Conservation (phyloP, 2,329 filamentous ascomycete genomes). For the Phialemoniopsis sp. region DNA sequence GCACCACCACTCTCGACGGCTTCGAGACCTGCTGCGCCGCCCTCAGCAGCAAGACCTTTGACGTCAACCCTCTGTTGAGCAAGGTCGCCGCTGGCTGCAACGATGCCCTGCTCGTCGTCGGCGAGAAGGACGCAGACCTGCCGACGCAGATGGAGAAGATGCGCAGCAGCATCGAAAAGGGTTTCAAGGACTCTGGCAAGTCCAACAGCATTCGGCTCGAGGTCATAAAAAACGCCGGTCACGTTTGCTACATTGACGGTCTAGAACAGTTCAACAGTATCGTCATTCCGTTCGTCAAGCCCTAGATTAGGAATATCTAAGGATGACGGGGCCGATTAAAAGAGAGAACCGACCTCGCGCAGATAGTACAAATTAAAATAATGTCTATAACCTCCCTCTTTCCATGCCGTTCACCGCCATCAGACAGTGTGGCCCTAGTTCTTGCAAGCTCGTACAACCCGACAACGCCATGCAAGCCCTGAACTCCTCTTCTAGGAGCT, state of each 20-base stretch:
- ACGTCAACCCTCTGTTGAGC: slow-evolving; percentile 27
- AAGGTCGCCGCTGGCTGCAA: slow-evolving; percentile 26
- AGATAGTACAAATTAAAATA: too few species aligned
- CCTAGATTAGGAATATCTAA: background rate
- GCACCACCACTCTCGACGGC: slow-evolving; percentile 29
- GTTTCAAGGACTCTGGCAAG: slow-evolving; percentile 20
- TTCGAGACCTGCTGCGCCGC: slow-evolving; percentile 36
- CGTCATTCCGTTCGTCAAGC: slow-evolving; percentile 16
- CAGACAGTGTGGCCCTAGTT: too few species aligned
- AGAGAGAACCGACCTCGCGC: too few species aligned
- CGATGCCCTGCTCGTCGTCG: slow-evolving; percentile 30
- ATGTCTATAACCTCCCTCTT: too few species aligned
- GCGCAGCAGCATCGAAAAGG: slow-evolving; percentile 25
- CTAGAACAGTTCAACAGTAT: slow-evolving; percentile 23
- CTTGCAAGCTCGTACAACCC: too few species aligned
- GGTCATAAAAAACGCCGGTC: slow-evolving; percentile 28
- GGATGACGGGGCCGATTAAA: too few species aligned
- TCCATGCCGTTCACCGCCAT: too few species aligned
- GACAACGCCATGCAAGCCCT: slow-evolving; percentile 2
- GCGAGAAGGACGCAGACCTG: slow-evolving; percentile 36
- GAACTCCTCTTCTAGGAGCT: slow-evolving; percentile 10
- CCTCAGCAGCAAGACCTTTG: slow-evolving; percentile 27
- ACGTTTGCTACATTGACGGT: slow-evolving; percentile 32
- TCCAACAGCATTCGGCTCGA: slow-evolving; percentile 20
- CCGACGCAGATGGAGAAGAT: slow-evolving; percentile 31